Evolutionary conservation across 768 basidiomycete genomes (phyloP), one percentile per base, ranked within the genome.

Genomic region (Leccinum disarticulatum): DNA sequence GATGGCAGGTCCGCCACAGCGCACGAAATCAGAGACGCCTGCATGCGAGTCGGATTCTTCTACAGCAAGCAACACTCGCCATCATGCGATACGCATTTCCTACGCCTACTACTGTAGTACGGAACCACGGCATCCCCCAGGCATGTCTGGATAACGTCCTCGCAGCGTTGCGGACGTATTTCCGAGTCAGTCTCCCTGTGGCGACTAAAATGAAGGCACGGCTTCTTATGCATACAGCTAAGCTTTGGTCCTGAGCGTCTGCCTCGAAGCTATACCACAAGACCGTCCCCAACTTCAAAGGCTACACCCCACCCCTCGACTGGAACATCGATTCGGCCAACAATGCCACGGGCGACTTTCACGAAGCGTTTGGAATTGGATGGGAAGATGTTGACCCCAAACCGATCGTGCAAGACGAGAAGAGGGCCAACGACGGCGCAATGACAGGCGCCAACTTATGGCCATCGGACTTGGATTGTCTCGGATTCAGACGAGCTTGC

Each of bases 351-450:
- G 93, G 94, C 1, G 95, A 98, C 69, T 73, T 95, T 56, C 92
- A 95, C 68, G 94, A 98, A 72, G 93, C 88, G 3, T 96, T 95
- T 70, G 88, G 94, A 66, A 80, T 96, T 58, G 91, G 92, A 3
- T 87, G 84, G 81, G 89, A 93, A 68, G 73, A 77, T 25, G 67
- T 81, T 0, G 65, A 75, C 15, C 36, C 15, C 36, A 38, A 17
- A 8, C 56, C 67, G 11, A 68, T 68, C 56, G 55, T 33, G 0
- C 33, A 62, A 28, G 68, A 74, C 59, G 64, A 70, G 52, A 66
- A 73, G 51, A 64, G 70, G 60, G 38, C 65, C 30, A 67, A 79
- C 5, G 78, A 80, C 43, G 87, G 88, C 15, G 77, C 75, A 4
- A 88, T 91, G 86, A 75, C 81, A 9, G 88, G 85, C 36, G 15